Base-by-base conservation (phyloP, 2,329 filamentous ascomycete genomes). In the Trichoderma sp. region DNA sequence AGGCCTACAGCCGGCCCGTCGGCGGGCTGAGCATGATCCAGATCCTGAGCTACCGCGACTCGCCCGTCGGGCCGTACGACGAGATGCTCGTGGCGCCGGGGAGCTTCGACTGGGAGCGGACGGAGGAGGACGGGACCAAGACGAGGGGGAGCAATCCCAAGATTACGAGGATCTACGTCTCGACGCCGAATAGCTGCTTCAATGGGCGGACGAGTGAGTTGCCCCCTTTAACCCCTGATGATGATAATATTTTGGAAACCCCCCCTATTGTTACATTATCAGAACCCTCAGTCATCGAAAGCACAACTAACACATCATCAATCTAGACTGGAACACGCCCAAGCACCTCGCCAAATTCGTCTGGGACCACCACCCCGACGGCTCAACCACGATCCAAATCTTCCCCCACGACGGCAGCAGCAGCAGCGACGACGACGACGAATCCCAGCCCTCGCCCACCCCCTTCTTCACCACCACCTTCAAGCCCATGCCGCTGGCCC, bases 141-240 rank as follows among this genome's bases (percentile, higher is more conserved):
- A 77, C 69, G 63, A 76, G 71, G 64, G 75, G 72, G 45, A 67
- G 66, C 57, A 80, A 78, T 56, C 70, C 75, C 7, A 76, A 80
- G 41, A 79, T 84, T 68, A 83, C 82, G n/a, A 77, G 82, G 24
- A 82, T 85, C 12, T 85, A 85, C 68, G 83, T 85, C 15, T 84
- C 82, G 21, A 80, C 83, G 67, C 80, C 81, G 68, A 70, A 81
- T 24, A 83, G 81, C 0, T 81, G 80, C 68, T 85, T 80, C 73
- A 85, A 85, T 65, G 83, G 83, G 9, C 73, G 83, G 45, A 78
- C 74, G 39, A 83, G 82, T 83, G 69, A 70, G 77, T 72, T 12
- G 26, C 2, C 15, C n/a, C 30, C 12, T 4, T 30, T 30, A 1
- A 9, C 26, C 9, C 24, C 15, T 51, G 4, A 30, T 3, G 26